Conservation (phyloP, 495 filamentous ascomycete genomes). For the Penicillium bialowiezense region DNA sequence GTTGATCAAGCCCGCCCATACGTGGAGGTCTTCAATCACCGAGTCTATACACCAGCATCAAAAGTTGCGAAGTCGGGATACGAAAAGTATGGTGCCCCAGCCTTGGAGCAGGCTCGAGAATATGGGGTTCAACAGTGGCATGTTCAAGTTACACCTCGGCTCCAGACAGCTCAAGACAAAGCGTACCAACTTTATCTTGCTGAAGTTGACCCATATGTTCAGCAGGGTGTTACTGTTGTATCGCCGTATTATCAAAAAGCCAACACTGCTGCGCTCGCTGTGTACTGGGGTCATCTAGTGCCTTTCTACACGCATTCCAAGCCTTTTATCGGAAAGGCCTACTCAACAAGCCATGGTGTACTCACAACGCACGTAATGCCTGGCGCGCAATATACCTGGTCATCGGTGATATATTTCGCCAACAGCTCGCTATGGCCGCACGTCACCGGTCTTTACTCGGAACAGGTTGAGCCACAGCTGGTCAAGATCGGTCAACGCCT, state of each 20-base stretch:
- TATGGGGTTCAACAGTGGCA: conserved; percentile 75
- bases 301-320: conserved; percentile 69
- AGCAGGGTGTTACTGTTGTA: conserved; percentile 51
- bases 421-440: conserved; percentile 76
- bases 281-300: conserved; percentile 68
- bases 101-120: conserved; percentile 60
- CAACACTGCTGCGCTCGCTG: conserved; percentile 55
- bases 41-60: conserved; percentile 64
- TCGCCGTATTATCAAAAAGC: conserved; percentile 72
- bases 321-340: conserved; percentile 72
- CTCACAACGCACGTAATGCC: conserved; percentile 70
- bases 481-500: conserved; percentile 87
- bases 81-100: conserved; percentile 73
- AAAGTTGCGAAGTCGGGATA: conserved; percentile 61
- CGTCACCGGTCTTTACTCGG: conserved; percentile 72
- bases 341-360: conserved; percentile 62
- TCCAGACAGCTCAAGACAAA: conserved; percentile 59
- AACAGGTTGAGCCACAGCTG: conserved; percentile 94
- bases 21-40: conserved; percentile 60
- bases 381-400: conserved; percentile 65
- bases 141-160: conserved; percentile 66
- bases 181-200: conserved; percentile 64
- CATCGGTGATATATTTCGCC: conserved; percentile 63
- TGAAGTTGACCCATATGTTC: conserved; percentile 69
- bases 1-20: conserved; percentile 76